Percentiles rank a stretch among this genome's conserved stretches.
These are phyloP conservation scores for Trichoderma semiorbis DNA, from an alignment of 2,329 filamentous ascomycete species.

Conservation along the genomic window DNA sequence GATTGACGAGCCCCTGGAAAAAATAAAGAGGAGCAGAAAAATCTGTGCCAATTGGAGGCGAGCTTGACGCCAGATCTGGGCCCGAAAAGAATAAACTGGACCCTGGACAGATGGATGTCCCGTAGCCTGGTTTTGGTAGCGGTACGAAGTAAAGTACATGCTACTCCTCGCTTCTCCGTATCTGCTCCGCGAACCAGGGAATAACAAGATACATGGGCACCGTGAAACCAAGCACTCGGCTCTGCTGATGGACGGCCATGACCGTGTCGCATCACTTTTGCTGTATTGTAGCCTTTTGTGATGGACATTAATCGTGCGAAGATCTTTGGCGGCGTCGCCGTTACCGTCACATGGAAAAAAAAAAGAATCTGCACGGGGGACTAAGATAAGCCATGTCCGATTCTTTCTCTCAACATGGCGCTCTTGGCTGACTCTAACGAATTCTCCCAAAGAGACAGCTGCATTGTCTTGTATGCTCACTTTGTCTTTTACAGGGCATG, in stretches of 20 bases:
- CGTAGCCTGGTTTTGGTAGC: background rate
- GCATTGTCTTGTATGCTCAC: background rate
- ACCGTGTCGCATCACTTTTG: background rate
- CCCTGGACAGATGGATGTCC: background rate
- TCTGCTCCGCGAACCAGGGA: background rate
- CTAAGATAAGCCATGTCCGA: background rate
- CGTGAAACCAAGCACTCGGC: background rate
- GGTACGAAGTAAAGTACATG: background rate
- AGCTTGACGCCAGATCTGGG: constrained; percentile 13
- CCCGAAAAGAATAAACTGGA: constrained; percentile 1
- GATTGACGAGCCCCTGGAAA: background rate
- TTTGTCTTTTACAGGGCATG: background rate
- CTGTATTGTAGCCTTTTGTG: background rate
- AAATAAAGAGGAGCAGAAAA: background rate
- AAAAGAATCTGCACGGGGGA: background rate
- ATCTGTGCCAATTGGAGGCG: constrained; percentile 1
- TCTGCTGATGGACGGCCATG: background rate
- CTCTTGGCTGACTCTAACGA: background rate
- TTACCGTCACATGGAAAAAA: background rate
- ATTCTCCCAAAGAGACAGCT: background rate
- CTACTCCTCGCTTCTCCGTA: background rate
- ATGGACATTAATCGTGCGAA: background rate
- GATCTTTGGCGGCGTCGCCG: background rate
- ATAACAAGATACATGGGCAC: background rate
- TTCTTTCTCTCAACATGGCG: background rate